Percentiles rank a stretch among this genome's conserved stretches.
phyloP scores from a whole-genome alignment of 495 filamentous ascomycete species.

The Talaromyces adpressus region DNA sequence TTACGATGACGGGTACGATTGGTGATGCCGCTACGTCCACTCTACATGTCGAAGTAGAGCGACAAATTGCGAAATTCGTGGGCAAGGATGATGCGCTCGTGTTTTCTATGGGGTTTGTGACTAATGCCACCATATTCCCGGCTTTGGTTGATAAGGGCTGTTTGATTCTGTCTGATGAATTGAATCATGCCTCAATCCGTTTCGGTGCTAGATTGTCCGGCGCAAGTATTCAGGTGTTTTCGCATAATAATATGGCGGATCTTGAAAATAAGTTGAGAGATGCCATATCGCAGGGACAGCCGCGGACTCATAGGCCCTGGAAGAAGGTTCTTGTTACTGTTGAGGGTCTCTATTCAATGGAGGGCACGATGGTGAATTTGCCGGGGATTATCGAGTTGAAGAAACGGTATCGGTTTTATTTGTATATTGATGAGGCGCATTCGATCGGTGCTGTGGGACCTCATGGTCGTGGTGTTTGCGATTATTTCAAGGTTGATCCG shows the following conservation, averaged over 20 bases:
- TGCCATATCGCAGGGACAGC: slow-evolving; percentile 80
- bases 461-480: slow-evolving; percentile 75
- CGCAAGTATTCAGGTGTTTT: slow-evolving; percentile 80
- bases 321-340: slow-evolving; percentile 89
- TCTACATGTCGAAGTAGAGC: slow-evolving; percentile 71
- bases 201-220: slow-evolving; percentile 80
- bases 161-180: slow-evolving; percentile 80
- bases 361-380: slow-evolving; percentile 86
- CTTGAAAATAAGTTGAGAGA: slow-evolving; percentile 73
- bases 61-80: slow-evolving; percentile 73
- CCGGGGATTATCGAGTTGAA: slow-evolving; percentile 71
- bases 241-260: slow-evolving; percentile 79
- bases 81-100: slow-evolving; percentile 81
- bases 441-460: slow-evolving; percentile 86
- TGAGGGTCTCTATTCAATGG: slow-evolving; percentile 91
- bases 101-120: slow-evolving; percentile 90
- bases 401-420: slow-evolving; percentile 81
- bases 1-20: slow-evolving; percentile 63
- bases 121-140: slow-evolving; percentile 77
- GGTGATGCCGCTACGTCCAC: slow-evolving; percentile 71
- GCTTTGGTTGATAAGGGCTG: slow-evolving; percentile 77
- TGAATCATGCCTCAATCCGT: slow-evolving; percentile 88
- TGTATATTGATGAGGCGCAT: slow-evolving; percentile 88
- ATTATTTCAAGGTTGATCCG: slow-evolving; percentile 80
- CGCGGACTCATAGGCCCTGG: slow-evolving; percentile 85